Evolutionary conservation across 2,329 filamentous ascomycete genomes (phyloP), one percentile per base, ranked within the genome.

Genomic region (Clarireedia paspali): DNA sequence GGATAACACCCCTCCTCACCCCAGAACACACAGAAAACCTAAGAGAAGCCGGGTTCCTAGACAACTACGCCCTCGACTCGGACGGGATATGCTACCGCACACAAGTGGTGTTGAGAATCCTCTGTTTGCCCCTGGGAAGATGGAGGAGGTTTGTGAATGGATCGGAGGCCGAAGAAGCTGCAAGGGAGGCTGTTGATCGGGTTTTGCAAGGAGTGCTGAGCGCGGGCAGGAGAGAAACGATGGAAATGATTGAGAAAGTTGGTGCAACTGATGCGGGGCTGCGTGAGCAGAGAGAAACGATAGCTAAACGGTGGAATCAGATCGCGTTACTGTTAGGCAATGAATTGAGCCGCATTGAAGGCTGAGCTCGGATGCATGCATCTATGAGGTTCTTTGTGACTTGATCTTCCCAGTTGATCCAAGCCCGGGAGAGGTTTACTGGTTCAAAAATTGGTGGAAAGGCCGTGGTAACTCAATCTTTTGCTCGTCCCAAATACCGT

Each of bases 21-120:
- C 44, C 50, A 3, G 47, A 51, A 1, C 73, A 77, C 60, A 72
- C 64, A 55, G 64, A 66, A 6, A 60, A 63, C 38, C 70, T 83
- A 15, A 70, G 77, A 45, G 74, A 74, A 1, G 66, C 59, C 0
- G 75, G 75, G 1, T 83, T 81, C 63, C 68, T 78, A 59, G 78
- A 74, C 0, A 72, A 71, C 4, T 83, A 81, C 61, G 70, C 76
- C 53, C 68, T 83, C 5, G 80, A 83, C 61, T 62, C 67, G 3
- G 69, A 75, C 9, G 74, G 68, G 5, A 74, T 77, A 12, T 84
- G 81, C 64, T 77, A 82, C 64, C 70, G 80, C 15, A 81, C 80
- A 1, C 75, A 82, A 63, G 77, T 80, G 10, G 80, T 78, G 5
- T 61, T 82, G 47, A 66, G 79, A 47, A 54, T 74, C 44, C 38